These are phyloP conservation scores for Elsinoe batatas DNA, from an alignment of 2,329 filamentous ascomycete genomes.

Conservation along the genomic window DNA sequence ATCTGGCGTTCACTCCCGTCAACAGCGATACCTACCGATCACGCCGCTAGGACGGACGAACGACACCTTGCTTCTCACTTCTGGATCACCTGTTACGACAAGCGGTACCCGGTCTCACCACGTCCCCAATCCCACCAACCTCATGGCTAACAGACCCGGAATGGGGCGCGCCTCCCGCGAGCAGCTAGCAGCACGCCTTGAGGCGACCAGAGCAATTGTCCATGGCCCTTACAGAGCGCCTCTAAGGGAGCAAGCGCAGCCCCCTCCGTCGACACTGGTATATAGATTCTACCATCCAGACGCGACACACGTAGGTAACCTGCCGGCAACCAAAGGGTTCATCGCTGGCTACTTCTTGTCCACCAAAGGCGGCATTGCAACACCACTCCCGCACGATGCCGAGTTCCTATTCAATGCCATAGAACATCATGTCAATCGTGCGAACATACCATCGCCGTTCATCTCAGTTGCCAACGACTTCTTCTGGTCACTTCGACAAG, in stretches of 20 bases:
- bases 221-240: too few species aligned
- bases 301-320: conserved; percentile 1
- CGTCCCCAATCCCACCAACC: too few species aligned
- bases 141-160: too few species aligned
- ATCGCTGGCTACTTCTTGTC: neutral
- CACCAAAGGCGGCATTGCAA: neutral
- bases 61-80: too few species aligned
- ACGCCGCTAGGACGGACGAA: too few species aligned
- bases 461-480: neutral
- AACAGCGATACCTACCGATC: too few species aligned
- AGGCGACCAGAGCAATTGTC: too few species aligned
- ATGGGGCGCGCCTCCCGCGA: too few species aligned
- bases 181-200: too few species aligned
- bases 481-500: neutral
- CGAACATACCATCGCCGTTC: neutral
- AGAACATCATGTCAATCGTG: conserved; percentile 3
- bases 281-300: neutral
- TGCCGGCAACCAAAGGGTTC: neutral
- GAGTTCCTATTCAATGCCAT: neutral
- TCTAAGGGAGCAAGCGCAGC: neutral
- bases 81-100: too few species aligned
- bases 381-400: neutral
- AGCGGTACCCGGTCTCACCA: too few species aligned
- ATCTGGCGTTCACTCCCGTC: too few species aligned
- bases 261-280: neutral